phyloP scores from a whole-genome alignment of 1,139 yeast genomes.

The Zygotorulaspora mrakii region DNA sequence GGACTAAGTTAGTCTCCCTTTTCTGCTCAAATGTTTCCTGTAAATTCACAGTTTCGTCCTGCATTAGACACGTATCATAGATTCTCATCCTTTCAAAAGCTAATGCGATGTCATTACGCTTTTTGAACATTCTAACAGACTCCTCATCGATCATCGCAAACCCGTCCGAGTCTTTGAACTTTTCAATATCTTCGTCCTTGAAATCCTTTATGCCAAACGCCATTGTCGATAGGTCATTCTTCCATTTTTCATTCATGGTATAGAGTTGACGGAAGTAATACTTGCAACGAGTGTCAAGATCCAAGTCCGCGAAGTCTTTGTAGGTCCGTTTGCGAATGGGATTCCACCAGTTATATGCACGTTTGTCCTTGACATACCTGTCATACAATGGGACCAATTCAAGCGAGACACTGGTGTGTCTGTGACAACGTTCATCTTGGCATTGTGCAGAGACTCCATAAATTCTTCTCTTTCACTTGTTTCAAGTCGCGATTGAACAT shows the following conservation, averaged over 20 bases:
- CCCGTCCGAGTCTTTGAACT: conserved; percentile 12
- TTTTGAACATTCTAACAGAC: conserved; percentile 9
- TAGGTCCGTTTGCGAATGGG: conserved; percentile 7
- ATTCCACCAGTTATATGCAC: conserved; percentile 14
- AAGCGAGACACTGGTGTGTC: conserved; percentile 15
- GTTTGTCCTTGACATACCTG: conserved; percentile 3
- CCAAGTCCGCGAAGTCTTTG: conserved; percentile 13
- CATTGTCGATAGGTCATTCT: conserved; percentile 13
- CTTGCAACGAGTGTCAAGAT: conserved; percentile 14
- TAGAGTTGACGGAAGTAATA: conserved; percentile 20
- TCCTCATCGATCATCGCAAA: conserved; percentile 9
- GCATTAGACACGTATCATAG: conserved; percentile 20
- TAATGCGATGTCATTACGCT: conserved; percentile 13
- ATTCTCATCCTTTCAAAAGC: conserved; percentile 19
- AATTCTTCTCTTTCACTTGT: not conserved
- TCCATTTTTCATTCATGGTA: conserved; percentile 19
- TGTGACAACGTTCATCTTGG: not conserved
- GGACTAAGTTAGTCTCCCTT: conserved; percentile 1
- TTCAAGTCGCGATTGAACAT: not conserved
- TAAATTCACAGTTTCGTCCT: conserved; percentile 4
- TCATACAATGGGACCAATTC: conserved; percentile 19
- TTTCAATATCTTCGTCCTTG: conserved; percentile 5
- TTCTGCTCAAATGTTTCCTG: conserved; percentile 3
- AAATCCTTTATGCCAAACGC: conserved; percentile 17
- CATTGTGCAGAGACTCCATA: not conserved